Percentiles rank a stretch among this genome's conserved stretches.
These are phyloP conservation scores for Suzukiozyma palmioleophila DNA, from an alignment of 1,139 yeast species.

Conservation along the genomic window DNA sequence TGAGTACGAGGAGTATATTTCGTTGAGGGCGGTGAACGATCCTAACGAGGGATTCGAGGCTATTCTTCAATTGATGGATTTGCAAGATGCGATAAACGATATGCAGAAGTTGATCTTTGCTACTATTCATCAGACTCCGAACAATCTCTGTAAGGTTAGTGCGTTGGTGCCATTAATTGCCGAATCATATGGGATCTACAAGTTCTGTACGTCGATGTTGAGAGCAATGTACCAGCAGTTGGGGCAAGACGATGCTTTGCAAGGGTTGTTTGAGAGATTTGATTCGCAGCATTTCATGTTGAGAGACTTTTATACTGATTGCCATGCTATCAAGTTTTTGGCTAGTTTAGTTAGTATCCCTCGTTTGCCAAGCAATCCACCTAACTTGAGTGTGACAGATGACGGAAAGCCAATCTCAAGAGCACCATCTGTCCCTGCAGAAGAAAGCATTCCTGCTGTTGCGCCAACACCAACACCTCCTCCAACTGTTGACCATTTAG, in stretches of 20 bases:
- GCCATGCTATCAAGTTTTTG: conserved; percentile 79
- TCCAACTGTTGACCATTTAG: conserved; percentile 40
- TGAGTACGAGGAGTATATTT: conserved; percentile 92
- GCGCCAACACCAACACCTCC: conserved; percentile 32
- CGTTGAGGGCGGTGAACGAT: conserved; percentile 82
- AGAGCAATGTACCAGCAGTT: conserved; percentile 81
- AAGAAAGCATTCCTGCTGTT: conserved; percentile 20
- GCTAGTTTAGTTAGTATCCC: conserved; percentile 86
- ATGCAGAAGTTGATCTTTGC: conserved; percentile 77
- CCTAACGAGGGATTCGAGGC: conserved; percentile 96
- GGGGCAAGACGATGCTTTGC: conserved; percentile 73
- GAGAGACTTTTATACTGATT: conserved; percentile 85
- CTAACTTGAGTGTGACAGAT: conserved; percentile 59
- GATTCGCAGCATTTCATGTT: conserved; percentile 76
- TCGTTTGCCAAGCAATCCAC: conserved; percentile 60
- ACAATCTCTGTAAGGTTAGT: conserved; percentile 78
- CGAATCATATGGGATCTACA: conserved; percentile 92
- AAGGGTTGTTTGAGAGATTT: conserved; percentile 69
- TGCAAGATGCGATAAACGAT: conserved; percentile 82
- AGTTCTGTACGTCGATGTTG: conserved; percentile 85
- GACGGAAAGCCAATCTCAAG: conserved; percentile 34
- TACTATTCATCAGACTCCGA: conserved; percentile 58
- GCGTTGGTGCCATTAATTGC: conserved; percentile 88
- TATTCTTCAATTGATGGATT: conserved; percentile 75
- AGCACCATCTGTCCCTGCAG: conserved; percentile 31